These are phyloP conservation scores for Mycena pura DNA, from an alignment of 768 basidiomycete species.

Conservation along the genomic window DNA sequence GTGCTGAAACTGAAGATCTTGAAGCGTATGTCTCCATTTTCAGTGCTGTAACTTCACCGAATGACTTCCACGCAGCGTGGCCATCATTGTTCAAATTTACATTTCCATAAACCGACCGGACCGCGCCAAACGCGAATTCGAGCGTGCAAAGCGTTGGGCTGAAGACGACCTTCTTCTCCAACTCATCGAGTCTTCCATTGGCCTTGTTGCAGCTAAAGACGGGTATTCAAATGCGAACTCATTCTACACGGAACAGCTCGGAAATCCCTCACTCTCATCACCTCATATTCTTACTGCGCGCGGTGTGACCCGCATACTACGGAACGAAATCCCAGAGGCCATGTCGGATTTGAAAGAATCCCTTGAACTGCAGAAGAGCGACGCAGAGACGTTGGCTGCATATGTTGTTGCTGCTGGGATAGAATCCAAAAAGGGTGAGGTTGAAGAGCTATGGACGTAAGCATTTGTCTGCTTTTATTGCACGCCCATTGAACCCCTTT, in stretches of 20 bases:
- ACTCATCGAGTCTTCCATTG: conserved; percentile 84
- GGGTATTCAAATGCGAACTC: conserved; percentile 59
- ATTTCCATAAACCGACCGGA: conserved; percentile 89
- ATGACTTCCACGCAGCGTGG: conserved; percentile 58
- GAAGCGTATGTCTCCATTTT: conserved; percentile 73
- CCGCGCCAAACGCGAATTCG: conserved; percentile 86
- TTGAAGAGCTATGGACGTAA: conserved; percentile 74
- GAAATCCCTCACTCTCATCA: conserved; percentile 78
- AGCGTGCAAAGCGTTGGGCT: conserved; percentile 82
- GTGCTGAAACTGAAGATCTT: conserved; percentile 75
- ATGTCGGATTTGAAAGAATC: conserved; percentile 84
- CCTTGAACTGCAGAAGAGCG: conserved; percentile 59
- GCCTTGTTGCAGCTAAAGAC: conserved; percentile 77
- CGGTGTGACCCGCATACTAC: conserved; percentile 78
- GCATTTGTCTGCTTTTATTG: conserved; percentile 34
- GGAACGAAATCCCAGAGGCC: conserved; percentile 77
- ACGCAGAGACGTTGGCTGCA: conserved; percentile 74
- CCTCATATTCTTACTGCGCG: conserved; percentile 80
- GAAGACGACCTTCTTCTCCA: conserved; percentile 92
- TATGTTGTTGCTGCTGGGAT: conserved; percentile 69
- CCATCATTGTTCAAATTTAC: conserved; percentile 84
- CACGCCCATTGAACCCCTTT: background rate
- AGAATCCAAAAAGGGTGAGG: conserved; percentile 64
- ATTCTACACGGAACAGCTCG: conserved; percentile 86
- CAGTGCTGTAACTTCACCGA: background rate